These are phyloP conservation scores for Fusarium concolor DNA, from an alignment of 2,329 filamentous ascomycete species.

Conservation along the genomic window DNA sequence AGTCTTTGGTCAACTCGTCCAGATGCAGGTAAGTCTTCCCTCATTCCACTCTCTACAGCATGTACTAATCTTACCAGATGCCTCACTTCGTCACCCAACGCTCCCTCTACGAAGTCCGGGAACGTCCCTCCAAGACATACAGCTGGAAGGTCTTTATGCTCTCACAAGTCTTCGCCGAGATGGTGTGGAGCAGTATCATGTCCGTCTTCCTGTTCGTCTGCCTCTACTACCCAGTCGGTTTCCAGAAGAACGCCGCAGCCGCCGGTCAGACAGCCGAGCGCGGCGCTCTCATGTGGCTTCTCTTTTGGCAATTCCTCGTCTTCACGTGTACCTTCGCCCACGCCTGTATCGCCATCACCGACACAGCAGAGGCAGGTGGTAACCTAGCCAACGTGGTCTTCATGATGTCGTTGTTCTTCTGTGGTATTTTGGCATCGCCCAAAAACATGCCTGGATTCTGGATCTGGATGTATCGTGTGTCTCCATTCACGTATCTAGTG, in stretches of 20 bases:
- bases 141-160: conserved; percentile 88
- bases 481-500: conserved; percentile 61
- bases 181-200: conserved; percentile 86
- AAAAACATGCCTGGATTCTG: conserved; percentile 73
- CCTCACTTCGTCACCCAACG: conserved; percentile 86
- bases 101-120: conserved; percentile 84
- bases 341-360: conserved; percentile 71
- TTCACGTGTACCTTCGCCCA: conserved; percentile 76
- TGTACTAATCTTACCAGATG: conserved; percentile 69
- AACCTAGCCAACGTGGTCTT: conserved; percentile 76
- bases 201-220: conserved; percentile 79
- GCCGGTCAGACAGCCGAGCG: conserved; percentile 57
- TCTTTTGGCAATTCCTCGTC: conserved; percentile 73
- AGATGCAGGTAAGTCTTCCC: conserved; percentile 50
- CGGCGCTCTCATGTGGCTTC: conserved; percentile 74
- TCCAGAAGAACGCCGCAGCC: conserved; percentile 72
- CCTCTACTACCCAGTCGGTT: conserved; percentile 88
- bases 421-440: conserved; percentile 70
- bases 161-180: conserved; percentile 82
- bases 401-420: conserved; percentile 74
- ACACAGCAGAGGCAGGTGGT: conserved; percentile 74
- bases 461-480: conserved; percentile 78
- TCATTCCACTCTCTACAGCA: accelerated
- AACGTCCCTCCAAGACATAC: conserved; percentile 86
- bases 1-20: conserved; percentile 81